Percentiles rank a stretch among this genome's conserved stretches.
Conservation (phyloP, 2,329 filamentous ascomycete species). For the Albophoma yamanashiensis region DNA sequence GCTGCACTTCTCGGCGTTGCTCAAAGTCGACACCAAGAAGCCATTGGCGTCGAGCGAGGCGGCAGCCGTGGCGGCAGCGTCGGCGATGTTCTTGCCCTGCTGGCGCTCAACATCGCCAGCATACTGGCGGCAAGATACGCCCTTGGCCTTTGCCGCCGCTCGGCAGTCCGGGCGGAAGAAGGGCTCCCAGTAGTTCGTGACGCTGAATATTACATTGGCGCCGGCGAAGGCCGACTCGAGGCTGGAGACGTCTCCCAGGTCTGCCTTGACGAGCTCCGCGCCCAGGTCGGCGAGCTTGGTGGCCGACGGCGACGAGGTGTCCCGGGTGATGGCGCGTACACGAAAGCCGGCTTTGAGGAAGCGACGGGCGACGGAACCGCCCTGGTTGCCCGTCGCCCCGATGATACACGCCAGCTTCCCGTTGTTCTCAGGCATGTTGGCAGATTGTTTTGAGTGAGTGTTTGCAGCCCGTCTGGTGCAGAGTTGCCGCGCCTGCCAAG, state of each 20-base stretch:
- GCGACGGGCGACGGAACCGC: conserved; percentile 38
- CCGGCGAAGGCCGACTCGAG: conserved; percentile 30
- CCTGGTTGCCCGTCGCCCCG: conserved; percentile 39
- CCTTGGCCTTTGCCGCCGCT: conserved; percentile 22
- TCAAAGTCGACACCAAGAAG: conserved; percentile 40
- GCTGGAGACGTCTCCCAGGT: conserved; percentile 28
- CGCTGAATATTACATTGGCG: conserved; percentile 40
- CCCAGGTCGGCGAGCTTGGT: conserved; percentile 27
- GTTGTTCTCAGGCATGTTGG: background rate
- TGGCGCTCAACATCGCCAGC: conserved; percentile 37
- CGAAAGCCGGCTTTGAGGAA: conserved; percentile 30
- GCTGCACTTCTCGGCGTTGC: conserved; percentile 35
- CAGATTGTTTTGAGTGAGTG: background rate
- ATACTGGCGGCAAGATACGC: conserved; percentile 29
- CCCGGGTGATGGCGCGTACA: conserved; percentile 37
- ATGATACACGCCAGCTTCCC: conserved; percentile 32
- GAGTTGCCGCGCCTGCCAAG: background rate
- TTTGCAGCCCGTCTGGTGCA: background rate
- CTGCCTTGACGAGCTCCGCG: conserved; percentile 30
- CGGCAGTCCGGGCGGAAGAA: conserved; percentile 34
- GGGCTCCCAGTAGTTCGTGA: conserved; percentile 45
- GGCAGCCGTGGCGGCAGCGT: conserved; percentile 34
- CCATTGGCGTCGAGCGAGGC: conserved; percentile 33
- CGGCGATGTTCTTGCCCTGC: conserved; percentile 44
- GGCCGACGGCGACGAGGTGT: conserved; percentile 28